Percentiles rank a stretch among this genome's conserved stretches.
Evolutionary conservation across 805 yeast species (phyloP).

Genomic region (Candida montana): DNA sequence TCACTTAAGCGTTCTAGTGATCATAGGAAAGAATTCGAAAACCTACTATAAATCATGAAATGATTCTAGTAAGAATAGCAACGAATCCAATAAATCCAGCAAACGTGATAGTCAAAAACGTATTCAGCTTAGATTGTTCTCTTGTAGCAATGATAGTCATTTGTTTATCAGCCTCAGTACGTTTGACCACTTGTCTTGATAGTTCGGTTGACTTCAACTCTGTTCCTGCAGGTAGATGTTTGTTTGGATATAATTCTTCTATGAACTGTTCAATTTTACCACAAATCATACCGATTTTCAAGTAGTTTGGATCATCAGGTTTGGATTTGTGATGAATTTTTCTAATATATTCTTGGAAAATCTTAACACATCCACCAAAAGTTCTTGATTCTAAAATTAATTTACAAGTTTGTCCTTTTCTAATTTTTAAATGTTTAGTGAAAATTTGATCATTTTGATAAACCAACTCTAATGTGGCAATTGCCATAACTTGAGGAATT

Average conservation of each 20-base stretch:
- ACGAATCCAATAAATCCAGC: conserved; percentile 6
- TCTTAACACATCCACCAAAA: conserved; percentile 65
- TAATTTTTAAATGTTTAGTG: conserved; percentile 70
- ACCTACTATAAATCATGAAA: background rate
- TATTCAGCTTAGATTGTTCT: conserved; percentile 24
- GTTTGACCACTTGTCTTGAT: conserved; percentile 36
- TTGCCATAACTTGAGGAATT: conserved; percentile 98
- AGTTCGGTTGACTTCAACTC: conserved; percentile 33
- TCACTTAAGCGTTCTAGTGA: too few relatives aligned
- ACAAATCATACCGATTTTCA: conserved; percentile 76
- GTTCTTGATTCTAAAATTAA: conserved; percentile 72
- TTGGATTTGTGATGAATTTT: conserved; percentile 73
- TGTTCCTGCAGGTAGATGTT: conserved; percentile 51
- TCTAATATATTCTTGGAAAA: conserved; percentile 71
- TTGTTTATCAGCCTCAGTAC: conserved; percentile 37
- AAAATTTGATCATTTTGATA: conserved; percentile 77
- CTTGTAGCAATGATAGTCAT: conserved; percentile 20
- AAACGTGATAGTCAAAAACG: background rate
- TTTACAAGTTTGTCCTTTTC: conserved; percentile 81
- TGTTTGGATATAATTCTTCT: conserved; percentile 63
- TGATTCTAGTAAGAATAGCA: conserved; percentile 1
- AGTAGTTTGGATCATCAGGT: conserved; percentile 81
- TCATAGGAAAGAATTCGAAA: too few relatives aligned
- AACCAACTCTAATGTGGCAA: conserved; percentile 84
- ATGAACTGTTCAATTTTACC: conserved; percentile 87